Percentiles rank a stretch among this genome's conserved stretches.
phyloP scores from a whole-genome alignment of 2,329 filamentous ascomycete species.

The Cladorrhinum sp. region DNA sequence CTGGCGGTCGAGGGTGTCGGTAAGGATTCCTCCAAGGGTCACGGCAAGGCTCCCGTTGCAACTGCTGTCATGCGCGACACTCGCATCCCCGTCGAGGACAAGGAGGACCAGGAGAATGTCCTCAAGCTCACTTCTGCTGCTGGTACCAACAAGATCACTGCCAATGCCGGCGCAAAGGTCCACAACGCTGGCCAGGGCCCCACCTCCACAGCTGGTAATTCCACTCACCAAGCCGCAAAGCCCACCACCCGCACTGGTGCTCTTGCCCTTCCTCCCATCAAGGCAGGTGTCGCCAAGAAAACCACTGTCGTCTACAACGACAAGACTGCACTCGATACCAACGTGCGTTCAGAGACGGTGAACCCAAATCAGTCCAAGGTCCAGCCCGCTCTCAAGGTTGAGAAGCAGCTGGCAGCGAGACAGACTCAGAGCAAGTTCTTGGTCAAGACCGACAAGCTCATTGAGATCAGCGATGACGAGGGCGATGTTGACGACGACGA shows the following conservation, averaged over 20 bases:
- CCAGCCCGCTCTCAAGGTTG: slow-evolving; percentile 49
- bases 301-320: slow-evolving; percentile 29
- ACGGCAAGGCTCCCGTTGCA: slow-evolving; percentile 30
- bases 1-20: slow-evolving; percentile 28
- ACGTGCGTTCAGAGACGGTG: slow-evolving; percentile 12
- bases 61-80: slow-evolving; percentile 23
- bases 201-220: not conserved
- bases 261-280: slow-evolving; percentile 20
- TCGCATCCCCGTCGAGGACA: slow-evolving; percentile 31
- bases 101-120: slow-evolving; percentile 50
- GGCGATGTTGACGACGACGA: slow-evolving; percentile 34
- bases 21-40: slow-evolving; percentile 37
- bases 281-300: slow-evolving; percentile 28
- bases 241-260: slow-evolving; percentile 11
- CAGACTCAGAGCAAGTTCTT: slow-evolving; percentile 45
- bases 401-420: slow-evolving; percentile 40
- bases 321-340: slow-evolving; percentile 17
- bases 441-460: slow-evolving; percentile 19
- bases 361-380: slow-evolving; percentile 50
- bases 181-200: slow-evolving; percentile 1
- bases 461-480: slow-evolving; percentile 33
- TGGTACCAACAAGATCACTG: slow-evolving; percentile 11
- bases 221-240: slow-evolving; percentile 2
- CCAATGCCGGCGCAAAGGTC: slow-evolving; percentile 10
- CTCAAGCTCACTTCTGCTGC: not conserved